A percentile compares a stretch with the other conserved stretches of the same genome.
Conservation (phyloP, 2,329 filamentous ascomycete genomes). For the Fusarium falciforme region DNA sequence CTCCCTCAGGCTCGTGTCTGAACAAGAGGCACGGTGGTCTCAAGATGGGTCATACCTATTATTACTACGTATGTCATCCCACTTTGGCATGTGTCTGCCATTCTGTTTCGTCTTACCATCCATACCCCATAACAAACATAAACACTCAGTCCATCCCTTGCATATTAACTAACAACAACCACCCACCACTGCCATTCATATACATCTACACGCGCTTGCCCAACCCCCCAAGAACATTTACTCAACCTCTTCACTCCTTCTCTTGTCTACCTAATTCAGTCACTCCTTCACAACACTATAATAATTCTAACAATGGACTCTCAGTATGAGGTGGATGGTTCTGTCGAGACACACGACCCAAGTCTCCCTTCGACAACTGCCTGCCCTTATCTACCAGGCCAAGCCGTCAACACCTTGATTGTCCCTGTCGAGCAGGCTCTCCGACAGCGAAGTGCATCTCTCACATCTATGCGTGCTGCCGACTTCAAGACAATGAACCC, state of each 20-base stretch:
- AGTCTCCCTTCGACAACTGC: conserved; percentile 77
- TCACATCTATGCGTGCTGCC: conserved; percentile 67
- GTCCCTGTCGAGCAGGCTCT: conserved; percentile 77
- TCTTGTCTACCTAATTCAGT: conserved; percentile 12
- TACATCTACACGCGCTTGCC: conserved; percentile 21
- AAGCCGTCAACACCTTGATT: conserved; percentile 85
- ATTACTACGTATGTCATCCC: conserved; percentile 83
- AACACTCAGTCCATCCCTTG: conserved; percentile 33
- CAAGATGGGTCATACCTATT: conserved; percentile 93
- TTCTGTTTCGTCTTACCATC: conserved; percentile 14
- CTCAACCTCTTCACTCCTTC: conserved; percentile 22
- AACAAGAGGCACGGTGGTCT: conserved; percentile 78
- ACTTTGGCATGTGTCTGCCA: conserved; percentile 23
- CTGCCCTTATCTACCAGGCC: conserved; percentile 89
- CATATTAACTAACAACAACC: conserved; percentile 27
- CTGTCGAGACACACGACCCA: conserved; percentile 80
- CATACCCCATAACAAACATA: conserved; percentile 1
- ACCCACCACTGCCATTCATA: neutral
- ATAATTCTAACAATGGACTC: conserved; percentile 40
- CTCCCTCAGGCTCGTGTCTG: conserved; percentile 31
- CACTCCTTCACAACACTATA: conserved; percentile 2
- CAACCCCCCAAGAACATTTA: conserved; percentile 32
- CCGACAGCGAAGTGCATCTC: conserved; percentile 72
- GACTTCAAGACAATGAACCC: conserved; percentile 82
- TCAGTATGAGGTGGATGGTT: conserved; percentile 86